Conservation (phyloP, 805 yeast species). For the Sugiyamaella qingdaonensis region DNA sequence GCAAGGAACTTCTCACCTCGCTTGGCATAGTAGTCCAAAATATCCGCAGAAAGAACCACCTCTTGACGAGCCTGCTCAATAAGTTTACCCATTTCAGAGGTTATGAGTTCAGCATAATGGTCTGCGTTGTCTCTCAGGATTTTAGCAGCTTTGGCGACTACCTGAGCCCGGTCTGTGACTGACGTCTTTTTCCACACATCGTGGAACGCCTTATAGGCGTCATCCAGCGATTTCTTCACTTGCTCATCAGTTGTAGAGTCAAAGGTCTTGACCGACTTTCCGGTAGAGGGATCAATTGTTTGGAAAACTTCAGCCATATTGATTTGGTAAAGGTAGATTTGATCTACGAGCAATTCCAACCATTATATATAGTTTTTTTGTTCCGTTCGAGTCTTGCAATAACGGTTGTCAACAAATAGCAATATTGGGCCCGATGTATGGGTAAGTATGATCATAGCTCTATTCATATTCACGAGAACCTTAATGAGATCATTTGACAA, state of each 20-base stretch:
- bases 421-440: too few species aligned
- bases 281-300: constrained; percentile 59
- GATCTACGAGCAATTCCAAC: too few species aligned
- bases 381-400: too few species aligned
- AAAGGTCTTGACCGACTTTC: constrained; percentile 57
- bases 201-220: constrained; percentile 49
- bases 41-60: constrained; percentile 42
- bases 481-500: too few species aligned
- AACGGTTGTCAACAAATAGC: too few species aligned
- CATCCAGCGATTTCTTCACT: constrained; percentile 47
- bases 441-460: too few species aligned
- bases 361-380: too few species aligned
- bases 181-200: constrained; percentile 49
- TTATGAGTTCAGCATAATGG: constrained; percentile 58
- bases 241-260: constrained; percentile 49
- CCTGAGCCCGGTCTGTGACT: constrained; percentile 48
- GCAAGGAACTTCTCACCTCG: constrained; percentile 60
- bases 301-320: constrained; percentile 19
- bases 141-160: constrained; percentile 47
- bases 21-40: constrained; percentile 58
- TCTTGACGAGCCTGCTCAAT: constrained; percentile 59
- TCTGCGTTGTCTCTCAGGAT: constrained; percentile 51
- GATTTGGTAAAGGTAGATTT: too few species aligned
- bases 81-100: constrained; percentile 83
- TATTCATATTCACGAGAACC: too few species aligned